A percentile compares a stretch with the other conserved stretches of the same genome.
These are phyloP conservation scores for Coemansia sp. DNA, from an alignment of 192 early-diverging fungal genomes.

Conservation along the genomic window DNA sequence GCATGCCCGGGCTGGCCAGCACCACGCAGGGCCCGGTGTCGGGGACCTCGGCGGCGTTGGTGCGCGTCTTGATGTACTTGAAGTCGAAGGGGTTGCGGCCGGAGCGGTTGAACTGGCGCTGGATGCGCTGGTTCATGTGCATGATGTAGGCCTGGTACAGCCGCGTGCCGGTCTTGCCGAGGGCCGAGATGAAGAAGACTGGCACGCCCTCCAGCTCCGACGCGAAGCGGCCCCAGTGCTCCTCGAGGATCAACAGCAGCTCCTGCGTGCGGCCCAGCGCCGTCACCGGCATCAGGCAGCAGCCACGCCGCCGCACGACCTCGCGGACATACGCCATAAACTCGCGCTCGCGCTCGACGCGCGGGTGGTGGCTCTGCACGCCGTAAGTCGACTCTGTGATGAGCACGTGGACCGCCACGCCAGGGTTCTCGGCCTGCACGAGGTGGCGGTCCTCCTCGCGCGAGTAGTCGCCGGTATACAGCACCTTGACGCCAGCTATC, in stretches of 20 bases:
- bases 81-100: conserved; percentile 95
- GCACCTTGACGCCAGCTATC: conserved; percentile 84
- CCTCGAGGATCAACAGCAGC: conserved; percentile 94
- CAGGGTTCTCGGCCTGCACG: conserved; percentile 93
- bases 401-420: conserved; percentile 83
- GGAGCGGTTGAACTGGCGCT: conserved; percentile 75
- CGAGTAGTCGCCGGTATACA: conserved; percentile 99
- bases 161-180: conserved; percentile 98
- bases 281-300: conserved; percentile 95
- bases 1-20: conserved; percentile 98
- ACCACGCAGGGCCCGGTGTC: conserved; percentile 98
- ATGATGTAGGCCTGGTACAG: conserved; percentile 98
- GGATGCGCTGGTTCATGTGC: conserved; percentile 97
- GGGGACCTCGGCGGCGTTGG: conserved; percentile 85
- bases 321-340: conserved; percentile 87
- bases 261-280: conserved; percentile 98
- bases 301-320: conserved; percentile 82
- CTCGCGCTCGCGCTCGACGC: conserved; percentile 86
- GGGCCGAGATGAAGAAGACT: conserved; percentile 91
- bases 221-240: conserved; percentile 93
- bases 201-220: conserved; percentile 85
- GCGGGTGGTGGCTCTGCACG: conserved; percentile 93
- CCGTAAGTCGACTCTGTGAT: conserved; percentile 98
- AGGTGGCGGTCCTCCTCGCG: conserved; percentile 99
- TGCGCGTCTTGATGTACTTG: conserved; percentile 91